Evolutionary conservation across 768 basidiomycete species (phyloP).

Genomic region (Dioszegia crocea): DNA sequence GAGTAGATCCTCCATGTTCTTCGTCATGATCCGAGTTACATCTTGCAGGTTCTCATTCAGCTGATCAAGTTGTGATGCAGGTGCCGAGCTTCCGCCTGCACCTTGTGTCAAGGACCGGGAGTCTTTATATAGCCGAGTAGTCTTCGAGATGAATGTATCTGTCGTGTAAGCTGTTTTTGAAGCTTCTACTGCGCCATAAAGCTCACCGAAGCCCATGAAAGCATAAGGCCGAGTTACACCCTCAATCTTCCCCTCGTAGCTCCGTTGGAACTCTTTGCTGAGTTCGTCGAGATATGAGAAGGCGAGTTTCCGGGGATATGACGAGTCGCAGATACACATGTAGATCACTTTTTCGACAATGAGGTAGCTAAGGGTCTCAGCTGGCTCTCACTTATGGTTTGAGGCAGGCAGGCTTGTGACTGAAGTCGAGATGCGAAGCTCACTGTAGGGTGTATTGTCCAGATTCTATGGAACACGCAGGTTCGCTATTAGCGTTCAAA

Average conservation of each 20-base stretch:
- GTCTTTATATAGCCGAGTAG: slow-evolving; percentile 89
- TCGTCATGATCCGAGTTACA: slow-evolving; percentile 98
- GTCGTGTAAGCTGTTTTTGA: background rate
- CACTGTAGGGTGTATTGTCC: slow-evolving; percentile 94
- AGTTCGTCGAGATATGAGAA: slow-evolving; percentile 97
- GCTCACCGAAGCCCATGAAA: slow-evolving; percentile 91
- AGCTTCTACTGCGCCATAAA: background rate
- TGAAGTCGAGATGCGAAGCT: too few species aligned
- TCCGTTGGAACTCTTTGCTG: slow-evolving; percentile 87
- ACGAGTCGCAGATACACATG: slow-evolving; percentile 91
- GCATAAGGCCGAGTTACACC: slow-evolving; percentile 93
- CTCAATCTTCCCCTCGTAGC: slow-evolving; percentile 91
- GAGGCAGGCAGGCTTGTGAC: too few species aligned
- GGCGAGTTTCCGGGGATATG: slow-evolving; percentile 92
- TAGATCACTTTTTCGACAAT: slow-evolving; percentile 92
- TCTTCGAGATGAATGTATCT: slow-evolving; percentile 99
- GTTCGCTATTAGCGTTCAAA: slow-evolving; percentile 88
- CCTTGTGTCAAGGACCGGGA: slow-evolving; percentile 62
- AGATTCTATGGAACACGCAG: slow-evolving; percentile 93
- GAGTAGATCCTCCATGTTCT: slow-evolving; percentile 98
- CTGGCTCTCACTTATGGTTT: too few species aligned
- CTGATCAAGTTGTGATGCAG: slow-evolving; percentile 66
- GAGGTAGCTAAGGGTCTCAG: slow-evolving; percentile 73
- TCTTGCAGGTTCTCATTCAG: slow-evolving; percentile 96
- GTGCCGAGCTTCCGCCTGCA: slow-evolving; percentile 41